Evolutionary conservation across 257 asterid genomes (phyloP).

Genomic region (Solanum peruvianum): DNA sequence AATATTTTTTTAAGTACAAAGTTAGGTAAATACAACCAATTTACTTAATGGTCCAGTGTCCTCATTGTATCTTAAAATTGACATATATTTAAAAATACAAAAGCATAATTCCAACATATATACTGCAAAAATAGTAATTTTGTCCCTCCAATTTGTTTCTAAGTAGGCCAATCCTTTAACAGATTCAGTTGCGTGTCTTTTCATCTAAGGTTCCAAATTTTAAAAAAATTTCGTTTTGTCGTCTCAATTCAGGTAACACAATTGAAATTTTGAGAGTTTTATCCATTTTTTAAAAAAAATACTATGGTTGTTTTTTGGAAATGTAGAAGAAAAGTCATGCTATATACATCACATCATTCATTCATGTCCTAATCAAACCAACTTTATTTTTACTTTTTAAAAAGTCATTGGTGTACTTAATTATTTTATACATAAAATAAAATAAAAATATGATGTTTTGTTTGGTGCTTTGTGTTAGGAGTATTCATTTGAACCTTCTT

Average conservation of each 20-base stretch:
- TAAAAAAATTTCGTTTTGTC: background rate
- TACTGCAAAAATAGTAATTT: background rate
- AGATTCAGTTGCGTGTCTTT: background rate
- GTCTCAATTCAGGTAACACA: background rate
- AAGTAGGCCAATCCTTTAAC: background rate
- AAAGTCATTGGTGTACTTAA: background rate
- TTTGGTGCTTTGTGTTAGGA: background rate
- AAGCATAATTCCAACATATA: constrained; percentile 2
- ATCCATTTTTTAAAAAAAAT: background rate
- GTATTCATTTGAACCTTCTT: background rate
- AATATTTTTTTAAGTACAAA: background rate
- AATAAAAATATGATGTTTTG: background rate
- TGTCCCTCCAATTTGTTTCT: background rate
- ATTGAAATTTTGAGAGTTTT: background rate
- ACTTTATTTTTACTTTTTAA: background rate
- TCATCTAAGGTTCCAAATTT: background rate
- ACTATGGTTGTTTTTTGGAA: background rate
- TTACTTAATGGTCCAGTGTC: background rate
- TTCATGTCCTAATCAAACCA: background rate
- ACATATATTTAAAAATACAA: background rate
- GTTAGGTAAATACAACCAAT: constrained; percentile 24
- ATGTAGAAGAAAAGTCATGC: background rate
- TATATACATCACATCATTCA: background rate
- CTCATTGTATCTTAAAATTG: background rate
- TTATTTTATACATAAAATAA: background rate